These are phyloP conservation scores for Tricholoma terreum DNA, from an alignment of 768 basidiomycete genomes.

Conservation along the genomic window DNA sequence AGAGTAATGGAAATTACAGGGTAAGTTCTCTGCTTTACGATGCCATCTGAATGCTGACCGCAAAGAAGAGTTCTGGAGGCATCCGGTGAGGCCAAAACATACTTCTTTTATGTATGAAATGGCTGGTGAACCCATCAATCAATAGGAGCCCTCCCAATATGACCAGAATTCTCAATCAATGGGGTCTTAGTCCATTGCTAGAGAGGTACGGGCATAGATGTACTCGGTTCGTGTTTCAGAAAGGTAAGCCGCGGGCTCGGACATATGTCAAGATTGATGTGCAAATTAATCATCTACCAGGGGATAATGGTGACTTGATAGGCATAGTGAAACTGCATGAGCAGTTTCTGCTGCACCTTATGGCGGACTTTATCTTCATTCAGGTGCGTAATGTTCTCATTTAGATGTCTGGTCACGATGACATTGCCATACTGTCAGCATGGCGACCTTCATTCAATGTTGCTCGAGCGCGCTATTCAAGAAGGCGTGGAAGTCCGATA, in stretches of 20 bases:
- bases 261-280: not conserved
- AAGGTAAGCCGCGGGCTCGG: constrained; percentile 14
- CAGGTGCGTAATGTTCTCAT: constrained; percentile 18
- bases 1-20: constrained; percentile 38
- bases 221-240: constrained; percentile 27
- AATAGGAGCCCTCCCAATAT: constrained; percentile 51
- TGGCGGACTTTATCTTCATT: constrained; percentile 31
- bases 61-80: constrained; percentile 37
- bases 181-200: constrained; percentile 49
- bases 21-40: constrained; percentile 22
- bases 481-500: constrained; percentile 48
- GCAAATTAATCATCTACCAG: constrained; percentile 20
- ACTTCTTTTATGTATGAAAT: not conserved
- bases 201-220: constrained; percentile 34
- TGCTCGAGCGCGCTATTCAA: constrained; percentile 43
- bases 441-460: constrained; percentile 45
- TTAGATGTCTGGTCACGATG: not conserved
- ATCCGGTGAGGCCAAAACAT: constrained; percentile 28
- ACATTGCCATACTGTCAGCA: constrained; percentile 35
- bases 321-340: constrained; percentile 46
- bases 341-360: constrained; percentile 40
- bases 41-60: not conserved
- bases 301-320: constrained; percentile 41
- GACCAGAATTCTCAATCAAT: constrained; percentile 51
- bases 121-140: not conserved